These are phyloP conservation scores for Paecilomyces sp. DNA, from an alignment of 2,329 filamentous ascomycete species.

Conservation along the genomic window DNA sequence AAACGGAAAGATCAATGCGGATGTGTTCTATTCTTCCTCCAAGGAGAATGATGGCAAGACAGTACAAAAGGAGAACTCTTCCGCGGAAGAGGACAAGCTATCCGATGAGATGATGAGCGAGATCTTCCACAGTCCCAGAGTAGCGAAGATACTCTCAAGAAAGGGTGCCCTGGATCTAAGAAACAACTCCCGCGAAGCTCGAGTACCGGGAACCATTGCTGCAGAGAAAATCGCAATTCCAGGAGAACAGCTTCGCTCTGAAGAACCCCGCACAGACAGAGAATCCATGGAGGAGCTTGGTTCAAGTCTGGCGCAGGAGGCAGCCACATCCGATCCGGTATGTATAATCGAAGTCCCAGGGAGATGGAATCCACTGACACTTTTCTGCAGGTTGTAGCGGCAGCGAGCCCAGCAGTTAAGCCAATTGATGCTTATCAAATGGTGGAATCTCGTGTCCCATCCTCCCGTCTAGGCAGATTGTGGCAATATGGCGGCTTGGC, in stretches of 20 bases:
- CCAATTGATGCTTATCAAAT: slow-evolving; percentile 55
- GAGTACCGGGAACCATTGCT: neutral
- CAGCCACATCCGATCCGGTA: slow-evolving; percentile 3
- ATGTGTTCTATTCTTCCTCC: slow-evolving; percentile 44
- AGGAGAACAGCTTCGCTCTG: neutral
- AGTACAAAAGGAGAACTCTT: slow-evolving; percentile 7
- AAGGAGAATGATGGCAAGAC: slow-evolving; percentile 8
- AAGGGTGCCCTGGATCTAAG: slow-evolving; percentile 20
- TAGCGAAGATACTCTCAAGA: slow-evolving; percentile 49
- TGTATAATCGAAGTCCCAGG: neutral
- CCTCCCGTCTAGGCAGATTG: slow-evolving; percentile 74
- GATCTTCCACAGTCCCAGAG: slow-evolving; percentile 54
- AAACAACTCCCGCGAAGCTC: neutral
- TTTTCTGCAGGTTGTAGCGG: slow-evolving; percentile 18
- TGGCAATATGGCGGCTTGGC: slow-evolving; percentile 95
- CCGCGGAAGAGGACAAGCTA: slow-evolving; percentile 36
- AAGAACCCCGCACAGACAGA: slow-evolving; percentile 11
- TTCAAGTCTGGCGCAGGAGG: slow-evolving; percentile 24
- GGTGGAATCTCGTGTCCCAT: slow-evolving; percentile 82
- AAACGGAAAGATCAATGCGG: slow-evolving; percentile 45
- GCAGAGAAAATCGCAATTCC: neutral
- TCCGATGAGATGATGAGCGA: slow-evolving; percentile 54
- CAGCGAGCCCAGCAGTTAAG: slow-evolving; percentile 8
- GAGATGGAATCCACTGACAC: slow-evolving; percentile 2
- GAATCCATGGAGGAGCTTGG: slow-evolving; percentile 41